phyloP scores from a whole-genome alignment of 257 asterid species.

The Solanum chaucha region DNA sequence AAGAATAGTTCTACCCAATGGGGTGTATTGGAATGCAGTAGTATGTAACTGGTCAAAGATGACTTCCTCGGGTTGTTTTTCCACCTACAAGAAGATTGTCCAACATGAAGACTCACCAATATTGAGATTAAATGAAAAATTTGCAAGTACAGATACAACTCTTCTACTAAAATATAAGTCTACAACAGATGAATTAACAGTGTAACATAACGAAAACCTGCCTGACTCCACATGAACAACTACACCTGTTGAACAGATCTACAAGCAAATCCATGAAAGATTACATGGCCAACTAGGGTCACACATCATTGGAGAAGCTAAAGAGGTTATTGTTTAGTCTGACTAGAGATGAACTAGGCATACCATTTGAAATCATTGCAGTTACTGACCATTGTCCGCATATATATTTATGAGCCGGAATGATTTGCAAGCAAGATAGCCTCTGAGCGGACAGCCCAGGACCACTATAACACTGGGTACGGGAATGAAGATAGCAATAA shows the following conservation, averaged over 20 bases:
- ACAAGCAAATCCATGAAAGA: background rate
- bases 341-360: background rate
- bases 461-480: background rate
- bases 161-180: background rate
- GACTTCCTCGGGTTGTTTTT: conserved; percentile 70
- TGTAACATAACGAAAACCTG: background rate
- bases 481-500: background rate
- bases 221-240: background rate
- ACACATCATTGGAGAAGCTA: background rate
- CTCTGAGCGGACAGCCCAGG: background rate
- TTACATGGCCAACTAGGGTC: background rate
- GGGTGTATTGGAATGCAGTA: conserved; percentile 82
- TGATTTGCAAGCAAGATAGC: background rate
- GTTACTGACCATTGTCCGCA: background rate
- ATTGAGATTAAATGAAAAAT: background rate
- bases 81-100: conserved; percentile 40
- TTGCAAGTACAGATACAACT: background rate
- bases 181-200: background rate
- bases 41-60: conserved; percentile 86
- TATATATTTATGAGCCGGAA: background rate
- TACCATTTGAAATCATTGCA: background rate
- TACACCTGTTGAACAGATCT: background rate
- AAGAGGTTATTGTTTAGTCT: background rate
- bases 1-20: conserved; percentile 78
- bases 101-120: background rate